phyloP scores from a whole-genome alignment of 2,329 filamentous ascomycete genomes.

The Colletotrichum acutatum region DNA sequence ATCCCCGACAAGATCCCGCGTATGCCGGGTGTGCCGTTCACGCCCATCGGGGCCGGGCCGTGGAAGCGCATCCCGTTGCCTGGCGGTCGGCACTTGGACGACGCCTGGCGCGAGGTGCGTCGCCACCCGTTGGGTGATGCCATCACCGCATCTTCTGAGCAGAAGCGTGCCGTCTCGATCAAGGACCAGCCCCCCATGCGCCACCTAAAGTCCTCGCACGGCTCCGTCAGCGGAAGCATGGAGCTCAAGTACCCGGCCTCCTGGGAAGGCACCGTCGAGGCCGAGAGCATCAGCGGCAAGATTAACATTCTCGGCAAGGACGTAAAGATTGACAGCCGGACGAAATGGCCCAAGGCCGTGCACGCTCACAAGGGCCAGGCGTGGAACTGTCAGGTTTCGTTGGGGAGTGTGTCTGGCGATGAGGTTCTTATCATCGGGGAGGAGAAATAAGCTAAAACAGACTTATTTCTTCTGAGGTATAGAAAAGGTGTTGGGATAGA shows the following conservation, averaged over 20 bases:
- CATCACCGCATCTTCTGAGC: neutral
- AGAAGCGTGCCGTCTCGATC: neutral
- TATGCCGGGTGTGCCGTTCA: conserved; percentile 15
- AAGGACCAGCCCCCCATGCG: conserved; percentile 41
- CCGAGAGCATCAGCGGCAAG: conserved; percentile 52
- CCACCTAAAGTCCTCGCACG: conserved; percentile 54
- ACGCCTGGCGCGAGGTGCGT: neutral
- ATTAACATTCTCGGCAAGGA: conserved; percentile 55
- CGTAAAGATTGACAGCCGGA: conserved; percentile 49
- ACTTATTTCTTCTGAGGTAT: neutral
- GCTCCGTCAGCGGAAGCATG: conserved; percentile 56
- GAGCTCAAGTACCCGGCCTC: conserved; percentile 56
- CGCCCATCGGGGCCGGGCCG: conserved; percentile 34
- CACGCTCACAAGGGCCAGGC: conserved; percentile 42
- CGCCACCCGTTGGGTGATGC: neutral
- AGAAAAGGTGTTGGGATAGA: neutral
- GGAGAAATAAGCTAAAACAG: neutral
- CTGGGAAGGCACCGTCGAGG: conserved; percentile 60
- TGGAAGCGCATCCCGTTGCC: conserved; percentile 36
- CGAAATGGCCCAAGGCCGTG: conserved; percentile 48
- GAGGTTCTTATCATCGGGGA: conserved; percentile 2
- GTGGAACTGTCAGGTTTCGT: neutral
- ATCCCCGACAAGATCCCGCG: conserved; percentile 24
- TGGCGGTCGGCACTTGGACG: conserved; percentile 3
- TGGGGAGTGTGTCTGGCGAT: conserved; percentile 14